A percentile compares a stretch with the other conserved stretches of the same genome.
phyloP scores from a whole-genome alignment of 1,139 yeast genomes.

The Pichia sp. region DNA sequence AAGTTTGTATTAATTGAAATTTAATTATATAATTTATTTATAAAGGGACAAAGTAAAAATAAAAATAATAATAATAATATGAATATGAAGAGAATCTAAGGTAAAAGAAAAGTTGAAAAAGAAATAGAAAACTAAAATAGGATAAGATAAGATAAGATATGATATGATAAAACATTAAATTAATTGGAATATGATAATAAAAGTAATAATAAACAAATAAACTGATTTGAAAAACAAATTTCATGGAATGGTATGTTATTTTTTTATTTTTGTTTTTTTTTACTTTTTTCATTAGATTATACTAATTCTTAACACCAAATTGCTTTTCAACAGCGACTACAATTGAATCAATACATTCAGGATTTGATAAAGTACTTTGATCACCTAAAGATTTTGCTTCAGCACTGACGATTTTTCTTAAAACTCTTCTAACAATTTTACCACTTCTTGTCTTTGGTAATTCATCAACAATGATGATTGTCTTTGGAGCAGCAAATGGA shows the following conservation, averaged over 20 bases:
- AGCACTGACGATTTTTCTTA: conserved; percentile 82
- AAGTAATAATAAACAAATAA: neutral
- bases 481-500: conserved; percentile 97
- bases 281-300: neutral
- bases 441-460: conserved; percentile 98
- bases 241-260: neutral
- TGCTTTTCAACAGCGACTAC: conserved; percentile 47
- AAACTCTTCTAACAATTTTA: conserved; percentile 96
- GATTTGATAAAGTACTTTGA: conserved; percentile 83
- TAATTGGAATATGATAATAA: neutral
- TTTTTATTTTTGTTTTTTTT: neutral
- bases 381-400: conserved; percentile 96
- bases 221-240: no score
- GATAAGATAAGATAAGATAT: neutral
- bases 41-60: neutral
- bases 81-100: neutral
- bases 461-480: conserved; percentile 79
- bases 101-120: neutral
- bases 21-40: neutral
- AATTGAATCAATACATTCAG: conserved; percentile 74
- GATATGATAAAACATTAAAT: neutral
- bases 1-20: no score
- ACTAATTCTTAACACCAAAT: conserved; percentile 40
- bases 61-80: neutral
- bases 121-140: neutral